Percentiles rank a stretch among this genome's conserved stretches.
phyloP scores from a whole-genome alignment of 495 filamentous ascomycete species.

The Ramalina peruviana region DNA sequence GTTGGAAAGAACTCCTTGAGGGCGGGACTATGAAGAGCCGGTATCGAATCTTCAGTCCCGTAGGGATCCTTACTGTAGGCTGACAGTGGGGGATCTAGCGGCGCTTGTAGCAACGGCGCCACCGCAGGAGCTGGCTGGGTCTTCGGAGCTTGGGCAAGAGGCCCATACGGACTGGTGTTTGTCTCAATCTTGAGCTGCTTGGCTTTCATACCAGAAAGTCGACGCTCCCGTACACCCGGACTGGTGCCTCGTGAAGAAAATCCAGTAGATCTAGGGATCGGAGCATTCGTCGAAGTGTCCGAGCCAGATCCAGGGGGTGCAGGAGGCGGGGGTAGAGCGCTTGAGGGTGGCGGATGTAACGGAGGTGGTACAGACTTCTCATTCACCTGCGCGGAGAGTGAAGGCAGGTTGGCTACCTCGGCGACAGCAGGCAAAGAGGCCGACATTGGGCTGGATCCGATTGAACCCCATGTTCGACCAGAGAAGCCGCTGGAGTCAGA shows the following conservation, averaged over 20 bases:
- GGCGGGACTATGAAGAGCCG: constrained; percentile 3
- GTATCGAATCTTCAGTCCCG: constrained; percentile 8
- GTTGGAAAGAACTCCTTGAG: constrained; percentile 3
- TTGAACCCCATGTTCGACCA: constrained; percentile 73
- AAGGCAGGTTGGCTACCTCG: constrained; percentile 39
- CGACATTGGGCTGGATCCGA: constrained; percentile 63
- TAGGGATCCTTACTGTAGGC: constrained; percentile 10
- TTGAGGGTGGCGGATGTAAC: constrained; percentile 19
- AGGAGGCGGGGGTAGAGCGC: constrained; percentile 22
- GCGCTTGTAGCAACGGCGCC: constrained; percentile 12
- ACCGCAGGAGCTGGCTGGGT: constrained; percentile 27
- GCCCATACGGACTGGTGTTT: constrained; percentile 28
- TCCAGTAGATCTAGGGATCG: constrained; percentile 16
- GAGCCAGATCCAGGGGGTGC: constrained; percentile 3
- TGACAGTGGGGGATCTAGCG: constrained; percentile 11
- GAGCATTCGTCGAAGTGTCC: constrained; percentile 6
- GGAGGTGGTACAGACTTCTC: constrained; percentile 19
- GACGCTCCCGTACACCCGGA: constrained; percentile 57
- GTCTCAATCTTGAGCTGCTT: constrained; percentile 90
- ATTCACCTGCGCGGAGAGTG: constrained; percentile 19
- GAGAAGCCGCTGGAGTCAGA: constrained; percentile 80
- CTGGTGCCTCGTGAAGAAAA: constrained; percentile 27
- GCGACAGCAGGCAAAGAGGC: constrained; percentile 61
- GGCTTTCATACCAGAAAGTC: constrained; percentile 63
- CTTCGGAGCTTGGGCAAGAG: constrained; percentile 26